These are phyloP conservation scores for Neurospora tetrasperma DNA, from an alignment of 495 filamentous ascomycete genomes.

Conservation along the genomic window DNA sequence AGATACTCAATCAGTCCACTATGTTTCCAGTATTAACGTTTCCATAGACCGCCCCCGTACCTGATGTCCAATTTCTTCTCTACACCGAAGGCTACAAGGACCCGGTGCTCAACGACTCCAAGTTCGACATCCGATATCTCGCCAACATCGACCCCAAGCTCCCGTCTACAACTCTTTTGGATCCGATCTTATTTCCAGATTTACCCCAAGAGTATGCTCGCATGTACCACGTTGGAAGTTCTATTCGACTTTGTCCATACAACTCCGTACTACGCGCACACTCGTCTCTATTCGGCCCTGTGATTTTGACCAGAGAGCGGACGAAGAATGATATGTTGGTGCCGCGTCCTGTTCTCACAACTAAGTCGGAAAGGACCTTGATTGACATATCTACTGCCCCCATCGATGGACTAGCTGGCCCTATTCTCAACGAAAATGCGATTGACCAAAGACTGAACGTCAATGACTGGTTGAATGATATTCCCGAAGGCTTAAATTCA, in stretches of 20 bases:
- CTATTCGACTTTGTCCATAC: slow-evolving; percentile 14
- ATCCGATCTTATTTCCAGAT: background rate
- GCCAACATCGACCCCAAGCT: slow-evolving; percentile 19
- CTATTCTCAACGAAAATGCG: background rate
- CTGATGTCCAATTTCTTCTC: slow-evolving; percentile 11
- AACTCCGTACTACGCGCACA: background rate
- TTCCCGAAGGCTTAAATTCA: background rate
- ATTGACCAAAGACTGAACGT: background rate
- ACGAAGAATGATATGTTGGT: background rate
- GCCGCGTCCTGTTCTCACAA: background rate
- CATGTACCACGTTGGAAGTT: slow-evolving; percentile 9
- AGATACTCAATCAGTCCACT: background rate
- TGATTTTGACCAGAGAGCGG: background rate
- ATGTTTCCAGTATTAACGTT: background rate
- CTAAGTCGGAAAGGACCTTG: background rate
- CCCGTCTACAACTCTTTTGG: slow-evolving; percentile 7
- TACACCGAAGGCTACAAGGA: slow-evolving; percentile 27
- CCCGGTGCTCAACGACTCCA: background rate
- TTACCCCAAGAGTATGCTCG: slow-evolving; percentile 9
- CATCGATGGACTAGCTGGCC: background rate
- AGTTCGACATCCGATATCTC: slow-evolving; percentile 20
- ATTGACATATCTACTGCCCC: background rate
- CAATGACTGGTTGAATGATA: background rate
- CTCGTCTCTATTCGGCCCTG: slow-evolving; percentile 5
- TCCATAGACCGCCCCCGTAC: background rate